phyloP scores from a whole-genome alignment of 805 yeast species.

The Cephaloascus fragrans region DNA sequence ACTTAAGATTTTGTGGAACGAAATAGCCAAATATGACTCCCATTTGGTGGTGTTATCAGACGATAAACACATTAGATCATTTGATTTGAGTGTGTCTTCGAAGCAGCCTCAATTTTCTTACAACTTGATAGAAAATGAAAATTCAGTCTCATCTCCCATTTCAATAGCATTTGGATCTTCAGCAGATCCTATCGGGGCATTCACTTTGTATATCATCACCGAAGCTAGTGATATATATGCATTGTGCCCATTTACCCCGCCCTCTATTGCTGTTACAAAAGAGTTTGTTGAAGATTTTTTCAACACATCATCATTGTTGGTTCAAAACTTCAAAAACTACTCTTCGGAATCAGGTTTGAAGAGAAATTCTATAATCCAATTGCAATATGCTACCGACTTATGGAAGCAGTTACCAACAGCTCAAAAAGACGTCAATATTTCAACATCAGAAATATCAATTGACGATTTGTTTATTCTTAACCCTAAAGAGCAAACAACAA shows the following conservation, averaged over 20 bases:
- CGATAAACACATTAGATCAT: conserved; percentile 19
- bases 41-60: conserved; percentile 30
- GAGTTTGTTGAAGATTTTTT: conserved; percentile 17
- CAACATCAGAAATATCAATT: background rate
- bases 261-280: conserved; percentile 23
- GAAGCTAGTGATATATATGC: conserved; percentile 49
- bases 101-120: conserved; percentile 10
- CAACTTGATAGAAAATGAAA: conserved; percentile 10
- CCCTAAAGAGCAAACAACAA: background rate
- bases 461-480: background rate
- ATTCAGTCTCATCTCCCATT: conserved; percentile 9
- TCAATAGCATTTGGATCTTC: conserved; percentile 30
- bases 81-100: conserved; percentile 20
- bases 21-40: conserved; percentile 29
- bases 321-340: conserved; percentile 14
- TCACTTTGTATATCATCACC: background rate
- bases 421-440: background rate
- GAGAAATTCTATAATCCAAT: conserved; percentile 18
- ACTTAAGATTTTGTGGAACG: conserved; percentile 33
- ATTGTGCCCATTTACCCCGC: conserved; percentile 58
- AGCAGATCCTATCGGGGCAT: conserved; percentile 6
- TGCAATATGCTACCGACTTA: conserved; percentile 22
- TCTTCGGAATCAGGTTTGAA: conserved; percentile 1
- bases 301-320: conserved; percentile 18
- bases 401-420: conserved; percentile 13